Conservation (phyloP, 2,329 filamentous ascomycete species). For the Aspergillus versicolor region DNA sequence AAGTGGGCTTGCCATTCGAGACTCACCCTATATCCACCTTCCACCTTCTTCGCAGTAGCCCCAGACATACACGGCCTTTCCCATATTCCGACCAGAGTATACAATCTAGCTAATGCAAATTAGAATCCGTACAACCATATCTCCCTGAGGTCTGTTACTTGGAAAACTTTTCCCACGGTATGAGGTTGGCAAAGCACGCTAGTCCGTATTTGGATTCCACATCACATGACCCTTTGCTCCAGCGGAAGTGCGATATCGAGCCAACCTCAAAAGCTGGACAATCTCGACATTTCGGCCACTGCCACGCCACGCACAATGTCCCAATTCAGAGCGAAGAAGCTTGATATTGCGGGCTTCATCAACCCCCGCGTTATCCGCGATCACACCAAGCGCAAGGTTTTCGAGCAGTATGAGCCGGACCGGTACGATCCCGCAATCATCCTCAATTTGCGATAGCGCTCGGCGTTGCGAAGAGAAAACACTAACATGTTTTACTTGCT, state of each 20-base stretch:
- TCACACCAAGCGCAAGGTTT: constrained; percentile 94
- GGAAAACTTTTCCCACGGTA: neutral
- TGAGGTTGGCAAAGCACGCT: neutral
- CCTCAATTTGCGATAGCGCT: neutral
- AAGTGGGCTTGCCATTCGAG: neutral
- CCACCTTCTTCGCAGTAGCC: neutral
- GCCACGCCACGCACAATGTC: constrained; percentile 58
- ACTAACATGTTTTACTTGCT: neutral
- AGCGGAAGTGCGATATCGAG: neutral
- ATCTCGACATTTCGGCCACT: neutral
- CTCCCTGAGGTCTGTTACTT: neutral
- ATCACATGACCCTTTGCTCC: constrained; percentile 3
- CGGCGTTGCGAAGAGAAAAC: neutral
- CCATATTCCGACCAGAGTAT: neutral
- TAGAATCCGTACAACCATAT: neutral
- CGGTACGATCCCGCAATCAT: constrained; percentile 55
- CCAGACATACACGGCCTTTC: neutral
- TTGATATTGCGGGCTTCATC: constrained; percentile 83
- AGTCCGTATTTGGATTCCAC: neutral
- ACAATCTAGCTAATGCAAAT: neutral
- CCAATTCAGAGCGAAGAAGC: constrained; percentile 85
- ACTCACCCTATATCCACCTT: too few relatives aligned
- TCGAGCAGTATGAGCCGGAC: constrained; percentile 81
- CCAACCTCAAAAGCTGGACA: neutral
- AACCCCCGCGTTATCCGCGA: constrained; percentile 88